Conservation (phyloP, 305 asterid species). For the Fraxinus platypoda region DNA sequence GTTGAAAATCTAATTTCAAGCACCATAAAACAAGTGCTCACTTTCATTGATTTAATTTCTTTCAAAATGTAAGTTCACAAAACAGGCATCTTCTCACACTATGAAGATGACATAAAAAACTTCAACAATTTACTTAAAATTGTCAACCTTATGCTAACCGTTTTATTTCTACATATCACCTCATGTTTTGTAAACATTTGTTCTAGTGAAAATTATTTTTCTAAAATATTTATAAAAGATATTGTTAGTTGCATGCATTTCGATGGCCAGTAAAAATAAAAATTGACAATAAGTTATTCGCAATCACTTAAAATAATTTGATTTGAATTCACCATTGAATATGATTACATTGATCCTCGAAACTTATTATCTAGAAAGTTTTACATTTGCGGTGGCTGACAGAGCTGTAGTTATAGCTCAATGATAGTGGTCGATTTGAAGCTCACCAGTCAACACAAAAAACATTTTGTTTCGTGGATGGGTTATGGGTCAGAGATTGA, state of each 20-base stretch:
- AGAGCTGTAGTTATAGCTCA: background rate
- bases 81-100: no score
- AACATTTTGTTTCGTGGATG: background rate
- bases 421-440: background rate
- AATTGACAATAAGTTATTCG: background rate
- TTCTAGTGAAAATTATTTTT: no score
- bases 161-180: background rate
- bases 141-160: no score
- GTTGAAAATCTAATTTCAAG: no score
- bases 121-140: no score
- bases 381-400: background rate
- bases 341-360: background rate
- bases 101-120: no score
- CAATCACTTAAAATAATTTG: background rate
- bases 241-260: background rate
- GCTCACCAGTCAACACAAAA: background rate
- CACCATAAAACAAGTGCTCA: background rate
- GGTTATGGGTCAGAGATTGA: background rate
- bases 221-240: no score
- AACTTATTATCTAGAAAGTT: background rate
- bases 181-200: background rate
- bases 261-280: background rate
- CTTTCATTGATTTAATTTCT: background rate
- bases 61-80: background rate
- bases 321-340: background rate